These are phyloP conservation scores for Cyclotella atomus DNA, from an alignment of 108 stramenopile species.

Conservation along the genomic window DNA sequence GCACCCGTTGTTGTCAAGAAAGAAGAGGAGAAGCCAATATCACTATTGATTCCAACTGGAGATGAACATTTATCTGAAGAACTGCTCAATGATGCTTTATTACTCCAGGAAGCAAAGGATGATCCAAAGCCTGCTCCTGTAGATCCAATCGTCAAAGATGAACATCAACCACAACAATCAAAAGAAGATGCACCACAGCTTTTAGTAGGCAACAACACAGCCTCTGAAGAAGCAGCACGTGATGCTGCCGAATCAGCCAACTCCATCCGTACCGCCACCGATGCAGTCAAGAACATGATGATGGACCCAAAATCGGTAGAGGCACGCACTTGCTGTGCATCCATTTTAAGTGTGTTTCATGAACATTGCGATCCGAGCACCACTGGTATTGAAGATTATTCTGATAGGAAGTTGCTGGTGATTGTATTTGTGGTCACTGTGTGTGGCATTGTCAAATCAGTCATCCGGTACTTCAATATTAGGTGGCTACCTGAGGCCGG, in stretches of 20 bases:
- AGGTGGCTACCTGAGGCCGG: conserved; percentile 90
- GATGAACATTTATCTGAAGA: conserved; percentile 65
- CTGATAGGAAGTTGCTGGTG: conserved; percentile 76
- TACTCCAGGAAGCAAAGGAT: conserved; percentile 46
- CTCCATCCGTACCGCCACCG: conserved; percentile 62
- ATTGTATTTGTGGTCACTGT: conserved; percentile 83
- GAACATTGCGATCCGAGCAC: conserved; percentile 84
- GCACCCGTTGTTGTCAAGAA: not conserved
- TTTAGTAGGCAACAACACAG: conserved; percentile 9
- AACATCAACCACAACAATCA: conserved; percentile 16
- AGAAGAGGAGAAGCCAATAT: conserved; percentile 38
- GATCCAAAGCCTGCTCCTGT: not conserved
- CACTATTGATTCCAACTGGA: conserved; percentile 63
- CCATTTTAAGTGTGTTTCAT: conserved; percentile 85
- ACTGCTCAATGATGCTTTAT: conserved; percentile 61
- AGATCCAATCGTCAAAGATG: not conserved
- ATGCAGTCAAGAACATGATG: conserved; percentile 62
- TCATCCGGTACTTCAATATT: conserved; percentile 87
- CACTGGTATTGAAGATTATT: conserved; percentile 70
- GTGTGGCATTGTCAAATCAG: conserved; percentile 86
- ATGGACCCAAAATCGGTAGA: conserved; percentile 78
- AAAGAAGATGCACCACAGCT: not conserved
- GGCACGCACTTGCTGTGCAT: conserved; percentile 85
- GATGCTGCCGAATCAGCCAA: conserved; percentile 62
- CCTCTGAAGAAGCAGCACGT: conserved; percentile 47